Conservation (phyloP, 78 protist species). For the Diacronema lutheri region DNA sequence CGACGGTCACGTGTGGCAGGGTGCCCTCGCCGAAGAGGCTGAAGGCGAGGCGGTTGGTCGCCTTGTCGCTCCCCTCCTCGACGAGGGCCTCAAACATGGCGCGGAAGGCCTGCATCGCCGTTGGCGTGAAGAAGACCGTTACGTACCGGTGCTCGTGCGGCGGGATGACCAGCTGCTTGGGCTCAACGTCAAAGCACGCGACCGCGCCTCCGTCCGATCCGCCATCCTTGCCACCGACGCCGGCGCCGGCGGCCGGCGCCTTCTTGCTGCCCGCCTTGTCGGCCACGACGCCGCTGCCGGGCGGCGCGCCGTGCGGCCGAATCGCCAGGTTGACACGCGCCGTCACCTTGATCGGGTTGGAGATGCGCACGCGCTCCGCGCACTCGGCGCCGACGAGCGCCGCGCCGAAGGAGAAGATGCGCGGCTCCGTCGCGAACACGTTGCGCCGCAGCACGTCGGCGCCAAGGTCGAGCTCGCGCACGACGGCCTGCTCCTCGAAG, state of each 20-base stretch:
- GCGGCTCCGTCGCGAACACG: constrained; percentile 51
- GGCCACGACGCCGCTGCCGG: not conserved
- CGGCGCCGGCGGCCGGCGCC: not conserved
- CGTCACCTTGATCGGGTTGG: constrained; percentile 69
- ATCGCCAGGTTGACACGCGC: constrained; percentile 26
- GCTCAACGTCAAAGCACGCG: constrained; percentile 28
- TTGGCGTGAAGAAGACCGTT: constrained; percentile 58
- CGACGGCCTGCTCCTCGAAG: constrained; percentile 79
- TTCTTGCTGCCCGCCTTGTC: no score
- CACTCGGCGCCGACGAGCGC: constrained; percentile 9
- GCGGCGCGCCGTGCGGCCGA: not conserved
- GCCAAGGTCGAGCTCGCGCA: constrained; percentile 9
- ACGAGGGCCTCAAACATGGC: constrained; percentile 66
- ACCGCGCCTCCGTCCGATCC: not conserved
- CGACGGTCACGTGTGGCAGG: constrained; percentile 58
- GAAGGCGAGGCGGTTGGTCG: constrained; percentile 41
- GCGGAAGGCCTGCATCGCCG: constrained; percentile 10
- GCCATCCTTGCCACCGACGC: not conserved
- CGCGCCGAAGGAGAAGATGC: constrained; percentile 60
- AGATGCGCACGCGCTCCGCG: constrained; percentile 50
- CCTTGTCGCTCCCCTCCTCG: constrained; percentile 43
- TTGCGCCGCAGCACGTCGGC: not conserved
- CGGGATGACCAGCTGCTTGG: constrained; percentile 43
- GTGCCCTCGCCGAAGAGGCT: constrained; percentile 73
- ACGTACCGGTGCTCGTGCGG: constrained; percentile 71